Base-by-base conservation (phyloP, 169 alveolate species). In the Plasmodium inui region DNA sequence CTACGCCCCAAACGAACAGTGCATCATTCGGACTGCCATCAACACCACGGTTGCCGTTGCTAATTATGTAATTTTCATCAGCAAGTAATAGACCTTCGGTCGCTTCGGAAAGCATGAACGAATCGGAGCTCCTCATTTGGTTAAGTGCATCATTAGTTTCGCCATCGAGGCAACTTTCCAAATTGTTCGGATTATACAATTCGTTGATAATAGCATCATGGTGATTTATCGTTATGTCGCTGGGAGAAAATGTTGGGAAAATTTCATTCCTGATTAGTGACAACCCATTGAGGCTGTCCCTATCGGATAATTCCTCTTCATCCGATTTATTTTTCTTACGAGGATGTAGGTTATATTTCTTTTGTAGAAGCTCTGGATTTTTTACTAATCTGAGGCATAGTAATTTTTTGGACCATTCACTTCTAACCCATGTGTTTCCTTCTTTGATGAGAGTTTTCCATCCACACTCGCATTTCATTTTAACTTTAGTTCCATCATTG, bases 321-420 rank as follows among this genome's bases (percentile, higher is more conserved):
- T 74, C 70, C 34, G 72, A 53, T 76, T 86, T 86, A 86, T 9
- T 57, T 76, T 76, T 86, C 30, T 76, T 86, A 32, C 79, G 55
- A 26, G 86, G 61, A 74, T 86, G 93, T 55, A 74, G 34, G 50
- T 89, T 67, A 89, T 89, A 80, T 89, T 89, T 89, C 28, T 73
- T 78, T 67, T 89, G 89, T 61, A 89, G 19, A 30, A 80, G 39
- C 12, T 73, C 91, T n/a, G 94, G 90, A 14, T 89, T 81, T 89
- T 89, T 89, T 44, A 81, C 89, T 46, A 89, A 89, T 67, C 55
- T 61, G 5, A 89, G 83, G 30, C 90, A 89, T 39, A 89, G 82
- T 70, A 89, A 81, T 79, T 81, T 89, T 89, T 89, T 89, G 22
- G 94, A 89, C 94, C 94, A 89, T 89, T 89, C 94, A 89, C 94